Evolutionary conservation across 2,329 filamentous ascomycete genomes (phyloP).

Genomic region (Xylariales sp.): DNA sequence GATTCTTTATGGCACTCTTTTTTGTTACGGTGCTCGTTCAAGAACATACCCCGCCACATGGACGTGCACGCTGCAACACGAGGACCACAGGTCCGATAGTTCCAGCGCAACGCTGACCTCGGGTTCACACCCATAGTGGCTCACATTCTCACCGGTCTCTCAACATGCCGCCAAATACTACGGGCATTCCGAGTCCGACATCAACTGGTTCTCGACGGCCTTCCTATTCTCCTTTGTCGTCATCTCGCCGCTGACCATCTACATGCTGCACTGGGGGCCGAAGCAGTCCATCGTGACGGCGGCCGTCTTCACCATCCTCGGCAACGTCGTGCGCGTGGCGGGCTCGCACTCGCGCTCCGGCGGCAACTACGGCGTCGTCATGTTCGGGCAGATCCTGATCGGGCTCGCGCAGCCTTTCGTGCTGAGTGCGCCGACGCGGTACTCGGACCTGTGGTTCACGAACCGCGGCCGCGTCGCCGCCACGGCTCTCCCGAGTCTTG

Average conservation of each 20-base stretch:
- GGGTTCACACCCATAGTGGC: constrained; percentile 70
- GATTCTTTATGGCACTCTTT: not conserved
- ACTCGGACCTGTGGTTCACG: constrained; percentile 96
- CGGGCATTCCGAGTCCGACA: constrained; percentile 74
- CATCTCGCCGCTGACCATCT: constrained; percentile 78
- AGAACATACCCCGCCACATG: not conserved
- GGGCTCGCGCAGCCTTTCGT: constrained; percentile 94
- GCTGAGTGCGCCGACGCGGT: constrained; percentile 86
- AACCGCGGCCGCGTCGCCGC: constrained; percentile 84
- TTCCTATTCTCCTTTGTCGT: constrained; percentile 88
- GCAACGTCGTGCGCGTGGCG: constrained; percentile 92
- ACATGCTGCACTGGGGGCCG: constrained; percentile 82
- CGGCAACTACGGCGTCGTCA: constrained; percentile 78
- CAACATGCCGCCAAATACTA: constrained; percentile 81
- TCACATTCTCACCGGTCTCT: constrained; percentile 89
- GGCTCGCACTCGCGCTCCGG: constrained; percentile 66
- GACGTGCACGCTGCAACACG: not conserved
- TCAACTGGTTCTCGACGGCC: constrained; percentile 93
- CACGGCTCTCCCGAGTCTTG: constrained; percentile 84
- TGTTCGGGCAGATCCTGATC: constrained; percentile 92
- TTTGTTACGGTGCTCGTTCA: not conserved
- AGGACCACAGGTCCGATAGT: not conserved
- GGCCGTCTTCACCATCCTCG: constrained; percentile 78
- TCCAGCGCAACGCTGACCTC: constrained; percentile 17
- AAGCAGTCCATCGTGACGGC: constrained; percentile 80